Evolutionary conservation across 2,329 filamentous ascomycete genomes (phyloP), one percentile per base, ranked within the genome.

Genomic region (Pseudogymnoascus sp.): DNA sequence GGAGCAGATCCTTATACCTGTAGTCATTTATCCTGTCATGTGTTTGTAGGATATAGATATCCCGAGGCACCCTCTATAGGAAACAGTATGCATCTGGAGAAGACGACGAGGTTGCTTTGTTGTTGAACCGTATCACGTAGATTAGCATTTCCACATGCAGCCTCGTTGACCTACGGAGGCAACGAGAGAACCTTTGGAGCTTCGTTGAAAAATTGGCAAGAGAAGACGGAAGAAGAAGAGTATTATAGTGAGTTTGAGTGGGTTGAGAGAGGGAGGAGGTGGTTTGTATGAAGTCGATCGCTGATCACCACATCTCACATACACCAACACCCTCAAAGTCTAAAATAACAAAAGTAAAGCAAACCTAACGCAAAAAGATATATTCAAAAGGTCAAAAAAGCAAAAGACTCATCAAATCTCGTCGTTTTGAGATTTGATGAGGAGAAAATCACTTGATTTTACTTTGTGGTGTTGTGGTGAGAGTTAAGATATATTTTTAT

Each of bases 381-480:
- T 1, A 50, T 50, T 11, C 9, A 7, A 31, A 6, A 53, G 5
- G 10, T 53, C 46, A 53, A 31, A 31, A 53, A 11, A 7, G 46
- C 46, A 31, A 53, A 53, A 50, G 46, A 19, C 46, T 31, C 15
- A 53, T 53, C 46, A 53, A 9, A 53, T 53, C 46, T 19, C 26
- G 3, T n/a, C 7, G 23, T 46, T 4, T 46, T 15, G 23, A 53
- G n/a, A 53, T 53, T 9, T 53, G 46, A 53, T 31, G 26, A 53
- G 46, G 26, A 53, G 46, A 53, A 53, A 53, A 53, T 53, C 46
- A 31, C 26, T 31, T 53, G 46, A 53, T 53, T 53, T 53, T 53
- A 31, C 46, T 53, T 53, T 53, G 6, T 31, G 26, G n/a, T 31
- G n/a, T 53, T 17, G 3, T 15, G 21, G 6, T 31, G 11, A 17